Evolutionary conservation across 805 yeast genomes (phyloP).

Genomic region (Wilhelminamyces savonicus): DNA sequence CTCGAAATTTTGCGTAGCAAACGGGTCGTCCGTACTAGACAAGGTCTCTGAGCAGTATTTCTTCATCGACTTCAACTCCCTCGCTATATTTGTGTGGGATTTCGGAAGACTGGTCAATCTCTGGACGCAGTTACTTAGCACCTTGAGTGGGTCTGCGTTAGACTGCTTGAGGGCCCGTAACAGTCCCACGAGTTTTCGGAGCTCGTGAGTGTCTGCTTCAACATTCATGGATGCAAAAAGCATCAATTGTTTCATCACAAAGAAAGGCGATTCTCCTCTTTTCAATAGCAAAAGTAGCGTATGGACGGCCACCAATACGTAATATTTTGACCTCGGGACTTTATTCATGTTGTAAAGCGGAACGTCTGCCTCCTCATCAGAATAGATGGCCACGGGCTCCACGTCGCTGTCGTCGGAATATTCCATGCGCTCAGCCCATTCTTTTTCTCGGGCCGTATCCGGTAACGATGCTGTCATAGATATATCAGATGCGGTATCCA

Average conservation of each 20-base stretch:
- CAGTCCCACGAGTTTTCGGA: slow-evolving; percentile 11
- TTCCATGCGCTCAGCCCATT: slow-evolving; percentile 21
- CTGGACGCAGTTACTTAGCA: slow-evolving; percentile 18
- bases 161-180: slow-evolving; percentile 14
- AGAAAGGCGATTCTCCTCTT: slow-evolving; percentile 22
- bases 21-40: too few species aligned
- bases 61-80: too few species aligned
- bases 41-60: too few species aligned
- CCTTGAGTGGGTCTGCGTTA: slow-evolving; percentile 6
- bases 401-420: slow-evolving; percentile 20
- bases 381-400: slow-evolving; percentile 7
- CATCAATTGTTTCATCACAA: slow-evolving; percentile 18
- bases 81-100: neutral
- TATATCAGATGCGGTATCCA: too few species aligned
- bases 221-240: slow-evolving; percentile 15
- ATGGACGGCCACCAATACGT: slow-evolving; percentile 8
- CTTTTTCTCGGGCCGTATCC: slow-evolving; percentile 2
- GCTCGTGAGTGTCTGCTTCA: slow-evolving; percentile 7
- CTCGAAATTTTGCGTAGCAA: too few species aligned
- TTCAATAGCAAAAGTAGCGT: slow-evolving; percentile 13
- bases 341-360: slow-evolving; percentile 1
- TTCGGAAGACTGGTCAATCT: slow-evolving; percentile 8
- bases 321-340: slow-evolving; percentile 5
- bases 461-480: too few species aligned
- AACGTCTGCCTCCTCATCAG: slow-evolving; percentile 3